Conservation (phyloP, 805 yeast species). For the Candida bentonensis region DNA sequence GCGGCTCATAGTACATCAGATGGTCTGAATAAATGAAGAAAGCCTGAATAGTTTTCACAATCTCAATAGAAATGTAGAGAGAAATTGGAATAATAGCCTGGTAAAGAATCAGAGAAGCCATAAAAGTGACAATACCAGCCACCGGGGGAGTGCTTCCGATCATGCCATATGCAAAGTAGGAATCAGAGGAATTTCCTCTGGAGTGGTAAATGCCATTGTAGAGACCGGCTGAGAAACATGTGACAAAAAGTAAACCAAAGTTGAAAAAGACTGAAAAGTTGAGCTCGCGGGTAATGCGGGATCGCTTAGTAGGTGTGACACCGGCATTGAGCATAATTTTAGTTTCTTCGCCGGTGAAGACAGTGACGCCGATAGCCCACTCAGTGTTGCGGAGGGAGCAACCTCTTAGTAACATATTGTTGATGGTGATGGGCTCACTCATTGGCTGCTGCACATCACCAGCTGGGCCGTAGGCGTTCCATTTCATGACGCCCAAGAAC, state of each 20-base stretch:
- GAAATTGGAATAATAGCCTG: conserved; percentile 75
- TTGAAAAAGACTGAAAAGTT: conserved; percentile 55
- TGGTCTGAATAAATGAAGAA: conserved; percentile 60
- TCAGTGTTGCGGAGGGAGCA: conserved; percentile 60
- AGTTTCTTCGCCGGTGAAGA: conserved; percentile 64
- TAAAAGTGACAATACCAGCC: conserved; percentile 57
- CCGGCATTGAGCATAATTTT: conserved; percentile 76
- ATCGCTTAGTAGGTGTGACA: conserved; percentile 60
- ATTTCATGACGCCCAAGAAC: conserved; percentile 54
- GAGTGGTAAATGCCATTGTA: conserved; percentile 54
- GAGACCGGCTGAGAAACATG: conserved; percentile 60
- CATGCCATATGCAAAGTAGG: conserved; percentile 48
- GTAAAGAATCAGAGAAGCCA: conserved; percentile 59
- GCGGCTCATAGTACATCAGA: conserved; percentile 51
- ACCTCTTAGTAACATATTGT: conserved; percentile 60
- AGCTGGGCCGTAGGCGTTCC: conserved; percentile 20
- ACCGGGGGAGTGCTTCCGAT: conserved; percentile 47
- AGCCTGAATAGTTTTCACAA: conserved; percentile 68
- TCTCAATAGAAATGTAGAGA: conserved; percentile 64
- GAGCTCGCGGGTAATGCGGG: conserved; percentile 53
- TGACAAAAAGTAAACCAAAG: conserved; percentile 44
- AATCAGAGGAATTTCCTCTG: conserved; percentile 30
- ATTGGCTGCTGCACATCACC: conserved; percentile 15
- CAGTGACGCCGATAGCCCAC: conserved; percentile 61
- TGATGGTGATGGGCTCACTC: conserved; percentile 45